Conservation (phyloP, 2,329 filamentous ascomycete genomes). For the Sphaceloma murrayae region DNA sequence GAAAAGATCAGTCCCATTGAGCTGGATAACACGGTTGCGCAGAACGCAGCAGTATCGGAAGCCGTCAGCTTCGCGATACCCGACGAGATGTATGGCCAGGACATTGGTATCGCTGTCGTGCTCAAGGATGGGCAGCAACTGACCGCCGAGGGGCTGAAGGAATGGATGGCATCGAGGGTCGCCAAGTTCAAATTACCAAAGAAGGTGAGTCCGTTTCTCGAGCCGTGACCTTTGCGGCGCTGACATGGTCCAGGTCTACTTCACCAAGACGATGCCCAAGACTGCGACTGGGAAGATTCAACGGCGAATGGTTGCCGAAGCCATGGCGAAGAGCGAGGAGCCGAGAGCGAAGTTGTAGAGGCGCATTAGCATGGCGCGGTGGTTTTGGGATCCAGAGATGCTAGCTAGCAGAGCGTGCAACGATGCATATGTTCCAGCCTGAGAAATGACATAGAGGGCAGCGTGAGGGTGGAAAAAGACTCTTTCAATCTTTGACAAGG, state of each 20-base stretch:
- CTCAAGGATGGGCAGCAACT: slow-evolving; percentile 52
- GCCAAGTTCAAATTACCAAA: slow-evolving; percentile 82
- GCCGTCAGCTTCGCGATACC: slow-evolving; percentile 76
- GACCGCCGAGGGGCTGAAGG: slow-evolving; percentile 52
- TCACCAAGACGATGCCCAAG: slow-evolving; percentile 78
- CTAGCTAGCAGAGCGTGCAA: no score
- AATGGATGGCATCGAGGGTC: slow-evolving; percentile 59
- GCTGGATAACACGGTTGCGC: slow-evolving; percentile 71
- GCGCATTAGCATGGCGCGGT: no score
- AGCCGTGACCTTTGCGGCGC: background rate
- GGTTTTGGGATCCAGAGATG: no score
- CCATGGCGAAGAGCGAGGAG: slow-evolving; percentile 56
- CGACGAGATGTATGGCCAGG: slow-evolving; percentile 75
- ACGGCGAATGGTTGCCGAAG: slow-evolving; percentile 73
- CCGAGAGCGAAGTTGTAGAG: slow-evolving; percentile 19
- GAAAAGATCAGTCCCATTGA: slow-evolving; percentile 87
- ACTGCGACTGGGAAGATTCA: slow-evolving; percentile 89
- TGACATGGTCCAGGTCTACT: slow-evolving; percentile 35
- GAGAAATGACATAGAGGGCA: no score
- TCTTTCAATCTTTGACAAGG: no score
- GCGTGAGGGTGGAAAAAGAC: no score
- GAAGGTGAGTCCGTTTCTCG: slow-evolving; percentile 33
- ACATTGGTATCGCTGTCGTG: slow-evolving; percentile 68
- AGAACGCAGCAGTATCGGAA: slow-evolving; percentile 62
- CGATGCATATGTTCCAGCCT: no score